phyloP scores from a whole-genome alignment of 306 rosid genomes.

The Casuarina equisetifolia region DNA sequence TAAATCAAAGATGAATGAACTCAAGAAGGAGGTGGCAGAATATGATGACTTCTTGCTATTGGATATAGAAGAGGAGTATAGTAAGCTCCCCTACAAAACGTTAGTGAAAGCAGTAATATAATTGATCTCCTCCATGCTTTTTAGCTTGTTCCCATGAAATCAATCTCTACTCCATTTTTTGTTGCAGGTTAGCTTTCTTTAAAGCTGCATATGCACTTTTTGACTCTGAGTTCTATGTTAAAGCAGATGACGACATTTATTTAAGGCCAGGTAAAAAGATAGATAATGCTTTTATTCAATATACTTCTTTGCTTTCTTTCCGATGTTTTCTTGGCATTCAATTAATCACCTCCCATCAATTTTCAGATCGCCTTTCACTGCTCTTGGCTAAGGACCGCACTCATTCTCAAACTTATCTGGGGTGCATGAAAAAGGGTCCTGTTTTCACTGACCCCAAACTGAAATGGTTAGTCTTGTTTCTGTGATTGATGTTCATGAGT shows the following conservation, averaged over 20 bases:
- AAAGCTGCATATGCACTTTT: conserved; percentile 93
- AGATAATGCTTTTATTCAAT: conserved; percentile 17
- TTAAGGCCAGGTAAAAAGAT: conserved; percentile 78
- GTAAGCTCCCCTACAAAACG: conserved; percentile 99
- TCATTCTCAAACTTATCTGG: conserved; percentile 88
- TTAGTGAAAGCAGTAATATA: conserved; percentile 50
- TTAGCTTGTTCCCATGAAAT: conserved; percentile 23
- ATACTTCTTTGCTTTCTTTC: conserved; percentile 14
- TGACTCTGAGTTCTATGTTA: conserved; percentile 85
- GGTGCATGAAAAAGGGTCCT: conserved; percentile 99
- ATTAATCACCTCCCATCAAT: conserved; percentile 30
- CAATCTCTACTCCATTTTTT: conserved; percentile 14
- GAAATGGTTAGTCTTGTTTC: conserved; percentile 69
- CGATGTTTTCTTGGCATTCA: conserved; percentile 17
- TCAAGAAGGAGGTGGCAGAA: conserved; percentile 62
- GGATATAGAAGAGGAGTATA: conserved; percentile 98
- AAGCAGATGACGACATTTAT: conserved; percentile 97
- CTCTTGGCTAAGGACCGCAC: conserved; percentile 77
- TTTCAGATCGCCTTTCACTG: conserved; percentile 85
- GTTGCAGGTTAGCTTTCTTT: conserved; percentile 84
- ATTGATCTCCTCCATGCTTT: conserved; percentile 17
- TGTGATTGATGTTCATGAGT: conserved; percentile 7
- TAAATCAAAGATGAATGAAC: conserved; percentile 66
- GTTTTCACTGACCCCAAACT: conserved; percentile 95
- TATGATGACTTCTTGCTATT: conserved; percentile 81